Evolutionary conservation across 1,139 yeast genomes (phyloP), one percentile per base, ranked within the genome.

Genomic region (Yamadazyma triangularis): DNA sequence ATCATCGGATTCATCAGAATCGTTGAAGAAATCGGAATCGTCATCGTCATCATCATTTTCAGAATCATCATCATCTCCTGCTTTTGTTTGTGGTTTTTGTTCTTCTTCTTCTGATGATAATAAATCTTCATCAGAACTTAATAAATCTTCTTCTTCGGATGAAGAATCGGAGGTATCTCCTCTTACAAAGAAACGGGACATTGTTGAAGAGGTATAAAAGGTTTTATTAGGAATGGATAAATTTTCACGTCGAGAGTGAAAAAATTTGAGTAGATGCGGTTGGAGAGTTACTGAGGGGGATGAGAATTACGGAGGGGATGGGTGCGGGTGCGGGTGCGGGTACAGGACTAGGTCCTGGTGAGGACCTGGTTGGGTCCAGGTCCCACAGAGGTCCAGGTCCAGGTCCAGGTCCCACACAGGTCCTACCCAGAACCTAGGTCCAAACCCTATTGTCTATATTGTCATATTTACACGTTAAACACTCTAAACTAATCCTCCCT

Each of bases 101-200:
- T 63, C 71, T 32, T 65, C 70, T 27, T 65, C 69, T 29, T 72
- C 62, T 24, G 74, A 68, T 23, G 64, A 56, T 36, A 76, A 53
- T 47, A 75, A 63, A 53, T 77, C 87, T 47, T 77, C 83, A 30
- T 86, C 77, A 30, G 86, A 70, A 18, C 20, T 18, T 36, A 76
- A 53, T 46, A 75, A 63, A 53, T 77, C 87, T 47, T 82, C 89
- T 47, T 77, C 83, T 30, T 86, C 77, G 29, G 86, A 70, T 27
- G 93, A 81, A 34, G 83, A 72, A 47, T 77, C 79, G 49, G 70
- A 79, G 41, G 65, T 68, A 50, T 74, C 71, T 9, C 20, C 20
- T 44, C 74, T 79, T 38, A 77, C 81, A 66, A 83, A 82, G 73
- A 82, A 82, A 58, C 87, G 75, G 42, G 91, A 81, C 89, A 82